Evolutionary conservation across 2,329 filamentous ascomycete genomes (phyloP).

Genomic region (Aotearoamyces nothofagi): DNA sequence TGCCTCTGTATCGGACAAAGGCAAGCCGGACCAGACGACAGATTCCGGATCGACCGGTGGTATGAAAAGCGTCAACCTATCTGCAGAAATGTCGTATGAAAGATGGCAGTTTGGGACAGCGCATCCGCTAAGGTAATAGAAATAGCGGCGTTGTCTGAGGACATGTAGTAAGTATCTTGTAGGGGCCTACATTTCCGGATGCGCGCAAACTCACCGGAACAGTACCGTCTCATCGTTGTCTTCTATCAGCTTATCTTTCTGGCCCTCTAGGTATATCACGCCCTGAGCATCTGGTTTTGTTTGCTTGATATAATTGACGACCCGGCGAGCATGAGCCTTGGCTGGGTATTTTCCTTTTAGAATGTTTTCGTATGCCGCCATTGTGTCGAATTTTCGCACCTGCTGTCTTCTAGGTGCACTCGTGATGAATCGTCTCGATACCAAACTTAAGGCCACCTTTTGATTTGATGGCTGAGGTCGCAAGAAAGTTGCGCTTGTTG

Average conservation of each 20-base stretch:
- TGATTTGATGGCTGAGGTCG: too few species aligned
- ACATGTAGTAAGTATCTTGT: not conserved
- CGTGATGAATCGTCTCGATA: too few species aligned
- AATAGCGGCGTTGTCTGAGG: slow-evolving; percentile 72
- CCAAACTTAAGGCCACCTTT: too few species aligned
- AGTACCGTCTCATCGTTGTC: slow-evolving; percentile 75
- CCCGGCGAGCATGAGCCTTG: slow-evolving; percentile 71
- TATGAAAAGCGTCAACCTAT: slow-evolving; percentile 74
- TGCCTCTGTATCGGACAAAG: slow-evolving; percentile 62
- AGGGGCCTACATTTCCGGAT: not conserved
- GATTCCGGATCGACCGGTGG: slow-evolving; percentile 76
- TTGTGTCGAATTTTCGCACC: too few species aligned
- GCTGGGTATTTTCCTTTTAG: slow-evolving; percentile 60
- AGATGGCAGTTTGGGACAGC: slow-evolving; percentile 65
- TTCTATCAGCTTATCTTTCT: slow-evolving; percentile 67
- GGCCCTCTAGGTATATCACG: slow-evolving; percentile 77
- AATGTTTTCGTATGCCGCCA: too few species aligned
- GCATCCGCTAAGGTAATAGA: slow-evolving; percentile 89
- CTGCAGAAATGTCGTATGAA: slow-evolving; percentile 62
- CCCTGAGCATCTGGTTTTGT: slow-evolving; percentile 52
- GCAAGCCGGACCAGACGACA: slow-evolving; percentile 88
- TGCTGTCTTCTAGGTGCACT: too few species aligned
- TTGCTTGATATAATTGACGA: slow-evolving; percentile 62
- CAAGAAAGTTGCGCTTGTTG: too few species aligned
- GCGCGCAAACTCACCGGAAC: slow-evolving; percentile 54